These are phyloP conservation scores for Vitis vinifera DNA, from an alignment of 164 flowering plant genomes.

Conservation along the genomic window DNA sequence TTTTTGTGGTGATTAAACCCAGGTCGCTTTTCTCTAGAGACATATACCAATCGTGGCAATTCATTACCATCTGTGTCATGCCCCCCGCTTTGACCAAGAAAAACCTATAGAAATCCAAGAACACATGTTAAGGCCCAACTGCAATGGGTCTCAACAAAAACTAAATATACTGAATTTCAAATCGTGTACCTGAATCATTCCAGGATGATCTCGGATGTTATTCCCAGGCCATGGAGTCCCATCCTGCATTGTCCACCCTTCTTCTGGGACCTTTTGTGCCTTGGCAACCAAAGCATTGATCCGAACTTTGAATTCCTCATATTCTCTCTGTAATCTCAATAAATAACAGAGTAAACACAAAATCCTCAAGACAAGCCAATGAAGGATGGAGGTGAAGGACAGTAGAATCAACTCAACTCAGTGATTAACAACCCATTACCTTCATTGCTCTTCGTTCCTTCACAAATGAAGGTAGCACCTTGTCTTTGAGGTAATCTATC, in stretches of 20 bases:
- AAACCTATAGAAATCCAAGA: constrained; percentile 37
- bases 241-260: constrained; percentile 84
- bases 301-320: constrained; percentile 75
- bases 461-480: constrained; percentile 60
- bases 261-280: constrained; percentile 73
- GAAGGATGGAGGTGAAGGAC: neutral
- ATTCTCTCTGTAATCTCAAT: constrained; percentile 57
- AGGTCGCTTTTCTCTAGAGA: constrained; percentile 73
- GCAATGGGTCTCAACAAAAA: neutral
- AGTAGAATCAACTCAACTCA: neutral
- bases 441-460: constrained; percentile 77
- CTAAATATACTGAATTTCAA: neutral
- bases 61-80: constrained; percentile 66
- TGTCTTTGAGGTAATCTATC: constrained; percentile 67
- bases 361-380: neutral
- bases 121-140: neutral
- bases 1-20: constrained; percentile 76
- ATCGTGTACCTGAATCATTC: constrained; percentile 67
- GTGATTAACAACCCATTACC: constrained; percentile 26
- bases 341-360: neutral
- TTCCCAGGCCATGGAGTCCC: constrained; percentile 89
- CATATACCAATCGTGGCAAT: constrained; percentile 69
- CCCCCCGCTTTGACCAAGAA: constrained; percentile 68
- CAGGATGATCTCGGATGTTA: constrained; percentile 78
- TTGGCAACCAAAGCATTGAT: constrained; percentile 73